Percentiles rank a stretch among this genome's conserved stretches.
Conservation (phyloP, 768 basidiomycete genomes). For the Infundibulicybe gibba region DNA sequence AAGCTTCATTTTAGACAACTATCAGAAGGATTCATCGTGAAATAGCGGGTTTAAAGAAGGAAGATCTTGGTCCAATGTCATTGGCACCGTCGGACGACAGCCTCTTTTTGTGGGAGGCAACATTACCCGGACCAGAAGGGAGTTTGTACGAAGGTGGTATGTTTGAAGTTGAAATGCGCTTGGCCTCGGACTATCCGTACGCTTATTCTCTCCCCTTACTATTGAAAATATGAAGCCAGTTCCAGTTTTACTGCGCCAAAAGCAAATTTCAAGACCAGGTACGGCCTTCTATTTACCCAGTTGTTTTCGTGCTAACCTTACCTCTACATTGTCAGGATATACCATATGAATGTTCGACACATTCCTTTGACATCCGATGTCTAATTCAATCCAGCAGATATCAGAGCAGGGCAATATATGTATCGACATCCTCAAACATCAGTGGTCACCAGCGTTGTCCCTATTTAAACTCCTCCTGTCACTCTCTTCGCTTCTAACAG, state of each 20-base stretch:
- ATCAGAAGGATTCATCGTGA: slow-evolving; percentile 84
- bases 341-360: slow-evolving; percentile 74
- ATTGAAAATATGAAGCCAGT: slow-evolving; percentile 2
- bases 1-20: slow-evolving; percentile 37
- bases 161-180: slow-evolving; percentile 62
- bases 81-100: slow-evolving; percentile 64
- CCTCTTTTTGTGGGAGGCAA: slow-evolving; percentile 71
- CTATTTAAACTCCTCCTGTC: slow-evolving; percentile 94
- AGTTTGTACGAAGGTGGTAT: slow-evolving; percentile 80
- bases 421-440: slow-evolving; percentile 89
- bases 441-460: slow-evolving; percentile 93
- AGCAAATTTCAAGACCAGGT: slow-evolving; percentile 75
- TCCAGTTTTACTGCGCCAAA: slow-evolving; percentile 75
- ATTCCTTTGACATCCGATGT: not conserved
- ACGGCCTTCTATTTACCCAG: slow-evolving; percentile 10
- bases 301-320: not conserved
- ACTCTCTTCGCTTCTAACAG: slow-evolving; percentile 87
- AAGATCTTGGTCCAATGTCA: slow-evolving; percentile 73
- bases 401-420: slow-evolving; percentile 77
- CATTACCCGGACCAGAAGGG: slow-evolving; percentile 79
- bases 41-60: slow-evolving; percentile 76
- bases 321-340: slow-evolving; percentile 50
- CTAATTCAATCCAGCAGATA: slow-evolving; percentile 35
- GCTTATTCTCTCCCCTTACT: slow-evolving; percentile 19
- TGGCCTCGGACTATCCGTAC: slow-evolving; percentile 79